phyloP scores from a whole-genome alignment of 2,329 filamentous ascomycete genomes.

The Aspergillus versicolor region DNA sequence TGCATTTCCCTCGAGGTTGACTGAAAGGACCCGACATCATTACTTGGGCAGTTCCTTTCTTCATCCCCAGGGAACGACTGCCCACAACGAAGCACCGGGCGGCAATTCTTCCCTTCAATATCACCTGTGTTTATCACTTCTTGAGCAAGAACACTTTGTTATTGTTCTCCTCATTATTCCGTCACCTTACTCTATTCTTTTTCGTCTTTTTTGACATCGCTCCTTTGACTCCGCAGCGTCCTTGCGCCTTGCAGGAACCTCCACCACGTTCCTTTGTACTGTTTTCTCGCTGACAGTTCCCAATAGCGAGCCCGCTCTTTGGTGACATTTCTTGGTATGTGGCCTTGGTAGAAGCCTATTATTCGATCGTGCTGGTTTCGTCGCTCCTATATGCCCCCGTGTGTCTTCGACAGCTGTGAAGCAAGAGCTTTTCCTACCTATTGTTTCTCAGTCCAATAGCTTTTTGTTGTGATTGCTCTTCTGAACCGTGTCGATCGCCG shows the following conservation, averaged over 20 bases:
- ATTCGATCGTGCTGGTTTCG: slow-evolving; percentile 11
- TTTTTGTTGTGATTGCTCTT: slow-evolving; percentile 18
- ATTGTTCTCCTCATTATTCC: slow-evolving; percentile 9
- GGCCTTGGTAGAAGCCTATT: slow-evolving; percentile 11
- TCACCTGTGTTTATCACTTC: neutral
- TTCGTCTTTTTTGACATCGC: slow-evolving; percentile 8
- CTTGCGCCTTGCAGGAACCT: slow-evolving; percentile 11
- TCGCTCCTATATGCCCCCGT: slow-evolving; percentile 9
- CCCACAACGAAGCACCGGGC: slow-evolving; percentile 25
- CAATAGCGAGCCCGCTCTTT: slow-evolving; percentile 18
- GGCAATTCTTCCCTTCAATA: slow-evolving; percentile 19
- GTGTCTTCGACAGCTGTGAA: slow-evolving; percentile 3
- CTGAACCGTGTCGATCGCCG: slow-evolving; percentile 24
- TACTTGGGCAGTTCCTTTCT: slow-evolving; percentile 16
- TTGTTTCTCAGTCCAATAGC: slow-evolving; percentile 15
- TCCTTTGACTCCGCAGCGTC: slow-evolving; percentile 8
- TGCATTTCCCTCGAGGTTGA: slow-evolving; percentile 14
- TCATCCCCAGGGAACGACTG: slow-evolving; percentile 45
- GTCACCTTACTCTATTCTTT: neutral
- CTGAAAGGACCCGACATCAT: slow-evolving; percentile 5
- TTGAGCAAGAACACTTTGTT: slow-evolving; percentile 1
- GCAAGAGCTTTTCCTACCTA: slow-evolving; percentile 1
- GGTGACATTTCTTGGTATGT: slow-evolving; percentile 27
- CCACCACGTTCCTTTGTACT: slow-evolving; percentile 19
- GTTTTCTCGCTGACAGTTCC: slow-evolving; percentile 19